Conservation (phyloP, 75 land plant genomes). For the Gnetum montanum region DNA sequence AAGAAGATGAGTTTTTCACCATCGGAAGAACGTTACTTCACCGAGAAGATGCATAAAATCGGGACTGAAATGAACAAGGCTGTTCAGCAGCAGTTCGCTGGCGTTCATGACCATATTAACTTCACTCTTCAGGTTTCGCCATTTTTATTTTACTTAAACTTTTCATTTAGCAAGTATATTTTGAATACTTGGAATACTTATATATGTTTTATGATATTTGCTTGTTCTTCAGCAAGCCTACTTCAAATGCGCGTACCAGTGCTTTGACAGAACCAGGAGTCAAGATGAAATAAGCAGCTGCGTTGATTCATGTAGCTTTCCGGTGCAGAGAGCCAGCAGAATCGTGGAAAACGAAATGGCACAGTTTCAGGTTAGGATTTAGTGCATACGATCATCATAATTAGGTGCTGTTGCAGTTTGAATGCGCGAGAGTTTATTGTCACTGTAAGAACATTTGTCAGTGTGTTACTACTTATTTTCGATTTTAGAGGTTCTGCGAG, state of each 20-base stretch:
- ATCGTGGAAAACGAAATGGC: conserved; percentile 68
- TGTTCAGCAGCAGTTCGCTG: conserved; percentile 48
- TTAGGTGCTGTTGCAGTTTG: too few species aligned
- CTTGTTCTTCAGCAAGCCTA: conserved; percentile 51
- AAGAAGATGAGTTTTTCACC: conserved; percentile 4
- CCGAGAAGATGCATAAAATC: conserved; percentile 44
- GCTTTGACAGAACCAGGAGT: conserved; percentile 60
- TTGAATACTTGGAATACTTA: background rate
- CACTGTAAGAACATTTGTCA: too few species aligned
- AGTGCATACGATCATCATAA: too few species aligned
- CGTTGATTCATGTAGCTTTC: conserved; percentile 68
- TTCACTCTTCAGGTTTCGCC: conserved; percentile 74
- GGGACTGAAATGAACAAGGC: conserved; percentile 55
- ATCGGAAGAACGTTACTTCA: conserved; percentile 33
- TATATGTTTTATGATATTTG: background rate
- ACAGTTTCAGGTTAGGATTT: conserved; percentile 70
- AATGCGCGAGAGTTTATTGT: too few species aligned
- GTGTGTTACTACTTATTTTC: too few species aligned
- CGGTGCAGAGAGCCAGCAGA: conserved; percentile 51
- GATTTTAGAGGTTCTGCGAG: too few species aligned
- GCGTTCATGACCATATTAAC: conserved; percentile 76
- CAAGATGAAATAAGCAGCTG: conserved; percentile 62
- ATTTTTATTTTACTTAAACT: background rate
- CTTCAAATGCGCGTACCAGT: conserved; percentile 81
- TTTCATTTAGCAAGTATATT: background rate